Percentiles rank a stretch among this genome's conserved stretches.
Evolutionary conservation across 352 stramenopile genomes (phyloP).

Genomic region (Pythium periplocum): DNA sequence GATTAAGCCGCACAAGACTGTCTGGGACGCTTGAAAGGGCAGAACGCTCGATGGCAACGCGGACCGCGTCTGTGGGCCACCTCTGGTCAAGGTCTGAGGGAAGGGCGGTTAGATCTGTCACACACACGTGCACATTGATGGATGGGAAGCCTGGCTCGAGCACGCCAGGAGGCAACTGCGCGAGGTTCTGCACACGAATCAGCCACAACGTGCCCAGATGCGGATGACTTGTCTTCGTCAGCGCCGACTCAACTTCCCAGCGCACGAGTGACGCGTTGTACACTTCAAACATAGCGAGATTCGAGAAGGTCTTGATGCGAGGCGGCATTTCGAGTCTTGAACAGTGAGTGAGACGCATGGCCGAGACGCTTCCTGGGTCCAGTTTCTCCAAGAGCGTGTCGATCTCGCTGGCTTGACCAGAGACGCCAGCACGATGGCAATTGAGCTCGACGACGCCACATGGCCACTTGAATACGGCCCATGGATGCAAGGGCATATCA

Average conservation of each 20-base stretch:
- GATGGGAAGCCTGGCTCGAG: slow-evolving; percentile 1
- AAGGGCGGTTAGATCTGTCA: slow-evolving; percentile 5
- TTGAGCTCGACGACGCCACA: slow-evolving; percentile 13
- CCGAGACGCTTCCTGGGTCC: background rate
- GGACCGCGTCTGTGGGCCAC: slow-evolving; percentile 2
- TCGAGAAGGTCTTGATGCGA: background rate
- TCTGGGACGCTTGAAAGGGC: background rate
- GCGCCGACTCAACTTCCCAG: slow-evolving; percentile 7
- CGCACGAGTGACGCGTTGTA: slow-evolving; percentile 10
- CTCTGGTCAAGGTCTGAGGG: slow-evolving; percentile 1
- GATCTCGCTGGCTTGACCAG: background rate
- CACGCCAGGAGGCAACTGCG: background rate
- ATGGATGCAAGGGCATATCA: slow-evolving; percentile 5
- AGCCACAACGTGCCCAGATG: slow-evolving; percentile 5
- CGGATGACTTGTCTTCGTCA: background rate
- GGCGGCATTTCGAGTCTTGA: slow-evolving; percentile 2
- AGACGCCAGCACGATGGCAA: slow-evolving; percentile 9
- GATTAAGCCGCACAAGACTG: background rate
- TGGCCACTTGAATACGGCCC: background rate
- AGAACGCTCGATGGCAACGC: slow-evolving; percentile 7
- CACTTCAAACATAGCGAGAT: slow-evolving; percentile 11
- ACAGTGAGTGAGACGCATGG: slow-evolving; percentile 13
- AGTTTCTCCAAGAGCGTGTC: background rate
- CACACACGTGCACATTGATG: slow-evolving; percentile 2
- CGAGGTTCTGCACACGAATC: slow-evolving; percentile 1